phyloP scores from a whole-genome alignment of 768 basidiomycete genomes.

The Lepiota venenata region DNA sequence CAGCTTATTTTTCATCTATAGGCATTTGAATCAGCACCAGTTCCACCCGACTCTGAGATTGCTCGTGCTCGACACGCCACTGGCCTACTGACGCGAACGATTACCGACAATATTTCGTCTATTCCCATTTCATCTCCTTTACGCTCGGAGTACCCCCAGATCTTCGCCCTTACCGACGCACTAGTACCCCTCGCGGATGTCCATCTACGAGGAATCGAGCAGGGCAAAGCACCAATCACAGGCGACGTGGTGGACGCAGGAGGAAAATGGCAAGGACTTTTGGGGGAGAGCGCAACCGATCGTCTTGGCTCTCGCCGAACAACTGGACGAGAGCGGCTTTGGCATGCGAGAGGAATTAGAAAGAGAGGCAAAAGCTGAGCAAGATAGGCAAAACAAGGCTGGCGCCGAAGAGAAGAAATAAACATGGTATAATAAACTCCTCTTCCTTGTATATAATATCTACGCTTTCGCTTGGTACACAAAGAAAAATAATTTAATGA shows the following conservation, averaged over 20 bases:
- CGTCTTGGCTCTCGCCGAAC: conserved; percentile 3
- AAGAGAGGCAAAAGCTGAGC: background rate
- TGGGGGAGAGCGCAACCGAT: conserved; percentile 10
- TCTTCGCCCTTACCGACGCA: conserved; percentile 8
- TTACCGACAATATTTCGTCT: conserved; percentile 7
- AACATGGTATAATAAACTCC: too few relatives aligned
- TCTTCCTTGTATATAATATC: too few relatives aligned
- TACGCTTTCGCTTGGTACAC: too few relatives aligned
- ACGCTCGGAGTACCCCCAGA: background rate
- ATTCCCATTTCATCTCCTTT: conserved; percentile 1
- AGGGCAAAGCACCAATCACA: background rate
- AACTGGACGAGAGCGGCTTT: conserved; percentile 4
- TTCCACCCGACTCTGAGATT: conserved; percentile 9
- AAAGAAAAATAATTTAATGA: too few relatives aligned
- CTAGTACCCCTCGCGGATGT: conserved; percentile 6
- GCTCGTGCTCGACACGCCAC: conserved; percentile 6
- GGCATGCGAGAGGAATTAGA: conserved; percentile 2
- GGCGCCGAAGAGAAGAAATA: too few relatives aligned
- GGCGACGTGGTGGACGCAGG: conserved; percentile 1
- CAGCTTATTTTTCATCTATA: background rate
- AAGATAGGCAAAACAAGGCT: background rate
- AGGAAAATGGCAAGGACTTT: conserved; percentile 13
- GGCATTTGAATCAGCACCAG: conserved; percentile 10
- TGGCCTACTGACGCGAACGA: background rate
- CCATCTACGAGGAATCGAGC: background rate